Evolutionary conservation across 2,329 filamentous ascomycete species (phyloP).

Genomic region (Pestalotiopsis sp.): DNA sequence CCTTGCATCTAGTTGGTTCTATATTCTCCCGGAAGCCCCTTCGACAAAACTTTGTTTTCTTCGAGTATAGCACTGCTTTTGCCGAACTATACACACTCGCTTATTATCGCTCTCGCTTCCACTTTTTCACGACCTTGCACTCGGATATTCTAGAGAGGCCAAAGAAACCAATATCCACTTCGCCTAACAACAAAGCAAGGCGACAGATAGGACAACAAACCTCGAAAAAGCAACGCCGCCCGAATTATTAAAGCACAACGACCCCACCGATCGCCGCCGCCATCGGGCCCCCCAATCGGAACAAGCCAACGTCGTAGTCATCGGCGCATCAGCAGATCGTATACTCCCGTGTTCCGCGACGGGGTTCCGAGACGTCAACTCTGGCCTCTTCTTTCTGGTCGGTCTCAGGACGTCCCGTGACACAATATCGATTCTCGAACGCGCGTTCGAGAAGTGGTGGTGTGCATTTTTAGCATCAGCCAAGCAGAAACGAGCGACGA

Average conservation of each 20-base stretch:
- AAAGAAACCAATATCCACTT: not conserved
- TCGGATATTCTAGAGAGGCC: not conserved
- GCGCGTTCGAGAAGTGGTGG: conserved; percentile 8
- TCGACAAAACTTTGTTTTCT: not conserved
- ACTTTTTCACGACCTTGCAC: not conserved
- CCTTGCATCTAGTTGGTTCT: not conserved
- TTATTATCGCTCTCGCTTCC: not conserved
- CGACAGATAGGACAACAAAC: not conserved
- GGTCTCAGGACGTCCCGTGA: not conserved
- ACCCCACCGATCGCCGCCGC: conserved; percentile 1
- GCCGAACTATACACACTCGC: not conserved
- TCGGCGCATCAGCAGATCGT: not conserved
- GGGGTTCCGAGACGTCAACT: not conserved
- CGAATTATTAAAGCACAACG: not conserved
- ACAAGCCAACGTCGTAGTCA: not conserved
- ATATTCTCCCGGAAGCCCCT: not conserved
- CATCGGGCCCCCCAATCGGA: not conserved
- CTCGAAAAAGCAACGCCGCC: not conserved
- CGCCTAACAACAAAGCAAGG: not conserved
- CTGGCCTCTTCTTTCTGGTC: not conserved
- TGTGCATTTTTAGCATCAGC: conserved; percentile 2
- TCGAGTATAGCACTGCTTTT: not conserved
- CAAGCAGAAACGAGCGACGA: not conserved
- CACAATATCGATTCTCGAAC: conserved; percentile 5
- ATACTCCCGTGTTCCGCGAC: not conserved